Evolutionary conservation across 2,329 filamentous ascomycete genomes (phyloP).

Genomic region (Diplodia sapinea): DNA sequence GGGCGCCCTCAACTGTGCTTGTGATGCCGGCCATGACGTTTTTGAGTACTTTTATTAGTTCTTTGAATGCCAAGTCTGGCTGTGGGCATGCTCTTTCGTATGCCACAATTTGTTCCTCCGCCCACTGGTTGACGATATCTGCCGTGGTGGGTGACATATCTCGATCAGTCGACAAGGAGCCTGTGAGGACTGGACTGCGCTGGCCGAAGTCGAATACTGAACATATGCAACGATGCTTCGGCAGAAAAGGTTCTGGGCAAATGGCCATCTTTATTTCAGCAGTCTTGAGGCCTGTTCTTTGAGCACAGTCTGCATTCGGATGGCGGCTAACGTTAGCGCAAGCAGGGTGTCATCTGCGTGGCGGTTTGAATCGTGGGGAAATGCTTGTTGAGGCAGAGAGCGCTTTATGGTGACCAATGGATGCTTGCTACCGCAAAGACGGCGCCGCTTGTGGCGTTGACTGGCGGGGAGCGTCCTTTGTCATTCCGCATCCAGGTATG

Average conservation of each 20-base stretch:
- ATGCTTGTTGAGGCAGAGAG: background rate
- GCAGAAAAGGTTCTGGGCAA: background rate
- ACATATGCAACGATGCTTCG: background rate
- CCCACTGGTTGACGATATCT: background rate
- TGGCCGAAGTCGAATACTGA: background rate
- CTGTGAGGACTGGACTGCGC: too few relatives aligned
- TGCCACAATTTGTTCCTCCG: background rate
- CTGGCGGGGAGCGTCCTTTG: background rate
- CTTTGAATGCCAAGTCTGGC: background rate
- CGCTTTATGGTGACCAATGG: background rate
- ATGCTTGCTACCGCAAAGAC: background rate
- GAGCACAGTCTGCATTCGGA: background rate
- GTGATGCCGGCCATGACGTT: conserved; percentile 4
- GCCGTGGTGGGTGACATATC: background rate
- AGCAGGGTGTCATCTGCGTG: background rate
- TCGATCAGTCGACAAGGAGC: background rate
- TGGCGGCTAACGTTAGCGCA: background rate
- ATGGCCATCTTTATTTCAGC: background rate
- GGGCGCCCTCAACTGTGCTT: background rate
- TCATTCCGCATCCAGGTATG: background rate
- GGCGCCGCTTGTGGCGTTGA: background rate
- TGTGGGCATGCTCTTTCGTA: background rate
- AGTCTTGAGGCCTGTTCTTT: background rate
- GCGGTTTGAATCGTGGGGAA: background rate
- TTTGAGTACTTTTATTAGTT: background rate